A percentile compares a stretch with the other conserved stretches of the same genome.
Evolutionary conservation across 768 basidiomycete species (phyloP).

Genomic region (Kwoniella sp.): DNA sequence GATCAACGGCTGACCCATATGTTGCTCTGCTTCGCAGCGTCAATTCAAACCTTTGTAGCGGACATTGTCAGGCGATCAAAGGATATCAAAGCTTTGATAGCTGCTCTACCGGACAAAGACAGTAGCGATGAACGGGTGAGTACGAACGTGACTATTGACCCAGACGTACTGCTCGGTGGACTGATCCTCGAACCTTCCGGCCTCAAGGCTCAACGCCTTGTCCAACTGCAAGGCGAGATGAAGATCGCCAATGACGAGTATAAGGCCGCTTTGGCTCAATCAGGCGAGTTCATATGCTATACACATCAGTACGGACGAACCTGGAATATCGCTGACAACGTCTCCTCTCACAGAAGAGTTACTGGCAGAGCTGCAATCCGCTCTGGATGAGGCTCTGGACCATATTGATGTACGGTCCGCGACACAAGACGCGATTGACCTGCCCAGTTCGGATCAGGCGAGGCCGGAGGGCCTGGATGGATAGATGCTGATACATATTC

Average conservation of each 20-base stretch:
- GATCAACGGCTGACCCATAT: background rate
- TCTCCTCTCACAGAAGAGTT: constrained; percentile 13
- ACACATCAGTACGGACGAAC: no score
- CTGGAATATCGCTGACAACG: background rate
- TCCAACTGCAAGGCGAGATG: constrained; percentile 37
- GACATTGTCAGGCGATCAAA: constrained; percentile 39
- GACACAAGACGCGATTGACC: no score
- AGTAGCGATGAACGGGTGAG: constrained; percentile 29
- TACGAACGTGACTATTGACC: background rate
- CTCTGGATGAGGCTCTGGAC: constrained; percentile 15
- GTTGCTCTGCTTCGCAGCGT: constrained; percentile 10
- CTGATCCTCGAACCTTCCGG: background rate
- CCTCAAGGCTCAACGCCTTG: constrained; percentile 25
- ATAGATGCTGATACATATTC: no score
- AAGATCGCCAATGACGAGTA: constrained; percentile 35
- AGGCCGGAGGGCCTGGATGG: no score
- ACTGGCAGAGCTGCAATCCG: constrained; percentile 18
- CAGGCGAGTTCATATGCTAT: constrained; percentile 19
- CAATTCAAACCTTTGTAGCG: constrained; percentile 36
- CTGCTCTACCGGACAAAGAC: constrained; percentile 36
- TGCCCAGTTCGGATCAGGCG: no score
- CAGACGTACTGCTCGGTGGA: background rate
- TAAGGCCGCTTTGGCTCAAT: constrained; percentile 30
- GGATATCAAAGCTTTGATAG: constrained; percentile 37
- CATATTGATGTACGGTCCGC: background rate